Evolutionary conservation across 2,329 filamentous ascomycete species (phyloP), one percentile per base, ranked within the genome.

Genomic region (Fusarium sp.): DNA sequence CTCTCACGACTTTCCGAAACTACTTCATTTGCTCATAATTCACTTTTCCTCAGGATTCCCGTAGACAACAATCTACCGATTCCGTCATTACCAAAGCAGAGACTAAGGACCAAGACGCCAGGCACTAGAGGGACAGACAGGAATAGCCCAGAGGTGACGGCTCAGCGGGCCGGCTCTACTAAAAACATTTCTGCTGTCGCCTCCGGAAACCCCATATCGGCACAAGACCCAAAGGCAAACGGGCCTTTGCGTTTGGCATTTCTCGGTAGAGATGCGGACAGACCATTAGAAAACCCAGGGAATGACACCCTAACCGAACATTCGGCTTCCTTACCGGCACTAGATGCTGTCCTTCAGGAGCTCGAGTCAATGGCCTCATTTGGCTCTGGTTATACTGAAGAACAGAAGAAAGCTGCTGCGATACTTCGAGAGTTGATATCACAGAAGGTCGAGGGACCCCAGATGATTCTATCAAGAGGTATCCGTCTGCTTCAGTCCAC

Each of bases 401-500:
- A 56, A 36, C 53, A 57, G 17, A 49, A 41, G 15, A 62, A 53
- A 10, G 69, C 66, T 10, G 55, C 59, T 19, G 17, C 35, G 7
- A 41, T 69, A 8, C 49, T 75, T 11, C 35, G 62, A 32, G 48
- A 17, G 6, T 19, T 73, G 32, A 52, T 60, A 9, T 54, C 41
- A 14, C 50, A 61, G 31, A 54, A 63, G 10, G 41, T 25, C 3
- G 23, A 64, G 35, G 63, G 55, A 10, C 49, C 60, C 4, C 42
- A 55, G 29, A 27, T 52, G 15, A 46, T 49, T 21, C 47, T 64
- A 45, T 58, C 60, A 36, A 55, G 61, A 46, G 67, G 67, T 13
- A 49, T 69, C 36, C 47, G 63, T 23, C 42, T 77, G 42, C 65
- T 76, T 33, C 63, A 61, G 32, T 52, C 65, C 10, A 49, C 63